A percentile compares a stretch with the other conserved stretches of the same genome.
Conservation (phyloP, 306 rosid genomes). For the Begonia peltatifolia region DNA sequence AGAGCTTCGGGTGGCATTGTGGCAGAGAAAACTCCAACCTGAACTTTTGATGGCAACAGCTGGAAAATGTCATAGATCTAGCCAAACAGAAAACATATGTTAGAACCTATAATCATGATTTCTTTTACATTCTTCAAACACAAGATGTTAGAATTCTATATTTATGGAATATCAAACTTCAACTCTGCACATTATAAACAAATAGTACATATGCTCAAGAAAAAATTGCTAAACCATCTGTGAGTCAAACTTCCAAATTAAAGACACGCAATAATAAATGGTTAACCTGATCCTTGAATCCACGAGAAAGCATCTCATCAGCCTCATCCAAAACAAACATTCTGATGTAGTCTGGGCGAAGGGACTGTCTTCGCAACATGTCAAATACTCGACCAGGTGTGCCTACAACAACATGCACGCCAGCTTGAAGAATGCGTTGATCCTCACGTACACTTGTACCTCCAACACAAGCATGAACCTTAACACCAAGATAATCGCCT, state of each 20-base stretch:
- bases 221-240: no score
- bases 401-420: conserved; percentile 91
- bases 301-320: conserved; percentile 98
- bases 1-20: conserved; percentile 99
- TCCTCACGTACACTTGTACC: conserved; percentile 96
- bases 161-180: no score
- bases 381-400: conserved; percentile 97
- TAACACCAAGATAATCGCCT: conserved; percentile 98
- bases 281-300: conserved; percentile 93
- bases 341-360: conserved; percentile 66
- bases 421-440: conserved; percentile 96
- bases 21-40: conserved; percentile 98
- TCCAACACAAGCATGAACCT: conserved; percentile 96
- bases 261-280: neutral
- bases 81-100: conserved; percentile 1
- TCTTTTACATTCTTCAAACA: no score
- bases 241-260: no score
- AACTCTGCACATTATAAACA: no score
- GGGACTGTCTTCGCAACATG: conserved; percentile 93
- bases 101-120: no score
- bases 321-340: conserved; percentile 98
- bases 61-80: conserved; percentile 97
- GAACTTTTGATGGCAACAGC: conserved; percentile 78
- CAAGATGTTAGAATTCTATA: no score
- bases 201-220: no score